Percentiles rank a stretch among this genome's conserved stretches.
These are phyloP conservation scores for Pythium utonaiense DNA, from an alignment of 352 stramenopile species.

Conservation along the genomic window DNA sequence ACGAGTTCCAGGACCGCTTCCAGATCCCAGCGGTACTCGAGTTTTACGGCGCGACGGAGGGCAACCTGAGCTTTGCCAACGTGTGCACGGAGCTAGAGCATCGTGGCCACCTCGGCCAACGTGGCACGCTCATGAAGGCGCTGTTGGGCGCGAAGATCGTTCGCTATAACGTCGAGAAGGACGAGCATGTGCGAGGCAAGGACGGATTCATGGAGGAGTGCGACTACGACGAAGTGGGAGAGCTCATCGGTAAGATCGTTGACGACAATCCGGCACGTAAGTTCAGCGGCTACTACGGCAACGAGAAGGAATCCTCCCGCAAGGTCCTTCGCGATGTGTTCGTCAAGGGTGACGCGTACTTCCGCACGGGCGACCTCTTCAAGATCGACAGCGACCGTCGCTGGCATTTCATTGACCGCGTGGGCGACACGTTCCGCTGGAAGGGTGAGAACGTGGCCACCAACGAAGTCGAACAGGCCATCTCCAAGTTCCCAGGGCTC, in stretches of 20 bases:
- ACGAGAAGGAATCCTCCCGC: conserved; percentile 68
- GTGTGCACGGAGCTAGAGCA: conserved; percentile 50
- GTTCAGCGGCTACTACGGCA: conserved; percentile 90
- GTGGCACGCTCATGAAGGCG: conserved; percentile 45
- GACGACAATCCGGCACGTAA: conserved; percentile 42
- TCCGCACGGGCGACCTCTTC: conserved; percentile 89
- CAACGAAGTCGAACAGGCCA: conserved; percentile 81
- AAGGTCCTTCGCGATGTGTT: conserved; percentile 87
- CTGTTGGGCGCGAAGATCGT: conserved; percentile 71
- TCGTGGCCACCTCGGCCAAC: conserved; percentile 65
- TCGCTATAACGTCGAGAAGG: conserved; percentile 70
- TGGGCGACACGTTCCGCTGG: conserved; percentile 93
- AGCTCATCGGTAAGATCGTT: conserved; percentile 65
- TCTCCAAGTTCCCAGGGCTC: conserved; percentile 75
- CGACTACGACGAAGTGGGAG: conserved; percentile 57
- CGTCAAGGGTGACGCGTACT: conserved; percentile 82
- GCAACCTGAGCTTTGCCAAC: conserved; percentile 80
- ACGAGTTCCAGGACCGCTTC: conserved; percentile 84
- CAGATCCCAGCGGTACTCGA: conserved; percentile 83
- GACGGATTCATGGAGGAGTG: conserved; percentile 52
- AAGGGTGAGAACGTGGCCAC: conserved; percentile 93
- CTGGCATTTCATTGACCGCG: conserved; percentile 90
- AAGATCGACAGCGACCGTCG: conserved; percentile 61
- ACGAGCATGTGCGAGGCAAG: conserved; percentile 54
- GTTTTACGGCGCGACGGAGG: conserved; percentile 92